Evolutionary conservation across 2,329 filamentous ascomycete species (phyloP).

Genomic region (Xylariales sp.): DNA sequence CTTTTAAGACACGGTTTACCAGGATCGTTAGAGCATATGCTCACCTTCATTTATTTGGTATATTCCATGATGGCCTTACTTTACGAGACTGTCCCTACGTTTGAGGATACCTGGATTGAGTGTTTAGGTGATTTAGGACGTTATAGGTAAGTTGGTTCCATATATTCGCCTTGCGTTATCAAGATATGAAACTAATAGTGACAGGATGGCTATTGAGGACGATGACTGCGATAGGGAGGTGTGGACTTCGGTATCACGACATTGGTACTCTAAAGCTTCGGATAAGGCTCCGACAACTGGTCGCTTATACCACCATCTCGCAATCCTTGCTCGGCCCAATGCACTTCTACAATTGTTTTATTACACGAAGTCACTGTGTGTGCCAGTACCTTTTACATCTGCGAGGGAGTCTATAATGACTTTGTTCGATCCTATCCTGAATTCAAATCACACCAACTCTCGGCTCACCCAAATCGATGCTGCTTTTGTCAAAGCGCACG

Average conservation of each 20-base stretch:
- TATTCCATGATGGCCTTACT: conserved; percentile 88
- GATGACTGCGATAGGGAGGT: conserved; percentile 73
- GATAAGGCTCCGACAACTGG: conserved; percentile 73
- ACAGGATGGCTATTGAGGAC: conserved; percentile 60
- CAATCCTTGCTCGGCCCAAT: conserved; percentile 69
- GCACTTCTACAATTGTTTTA: conserved; percentile 68
- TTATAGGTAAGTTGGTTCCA: conserved; percentile 54
- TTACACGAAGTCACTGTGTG: conserved; percentile 67
- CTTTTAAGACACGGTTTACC: conserved; percentile 71
- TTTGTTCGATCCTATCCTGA: conserved; percentile 58
- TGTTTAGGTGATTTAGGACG: conserved; percentile 82
- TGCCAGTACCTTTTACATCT: conserved; percentile 61
- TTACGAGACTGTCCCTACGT: conserved; percentile 78
- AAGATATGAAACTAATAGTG: too few species aligned
- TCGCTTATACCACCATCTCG: conserved; percentile 82
- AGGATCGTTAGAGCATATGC: conserved; percentile 78
- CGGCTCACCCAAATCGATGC: conserved; percentile 46
- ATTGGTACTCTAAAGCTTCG: conserved; percentile 82
- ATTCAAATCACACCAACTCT: conserved; percentile 21
- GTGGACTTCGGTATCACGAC: conserved; percentile 75
- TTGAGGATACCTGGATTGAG: conserved; percentile 89
- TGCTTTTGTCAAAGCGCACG: conserved; percentile 60
- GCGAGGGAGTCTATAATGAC: conserved; percentile 67
- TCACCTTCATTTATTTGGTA: conserved; percentile 82
- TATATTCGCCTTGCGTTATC: too few species aligned